phyloP scores from a whole-genome alignment of 768 basidiomycete species.

The Tubosaeta sp. region DNA sequence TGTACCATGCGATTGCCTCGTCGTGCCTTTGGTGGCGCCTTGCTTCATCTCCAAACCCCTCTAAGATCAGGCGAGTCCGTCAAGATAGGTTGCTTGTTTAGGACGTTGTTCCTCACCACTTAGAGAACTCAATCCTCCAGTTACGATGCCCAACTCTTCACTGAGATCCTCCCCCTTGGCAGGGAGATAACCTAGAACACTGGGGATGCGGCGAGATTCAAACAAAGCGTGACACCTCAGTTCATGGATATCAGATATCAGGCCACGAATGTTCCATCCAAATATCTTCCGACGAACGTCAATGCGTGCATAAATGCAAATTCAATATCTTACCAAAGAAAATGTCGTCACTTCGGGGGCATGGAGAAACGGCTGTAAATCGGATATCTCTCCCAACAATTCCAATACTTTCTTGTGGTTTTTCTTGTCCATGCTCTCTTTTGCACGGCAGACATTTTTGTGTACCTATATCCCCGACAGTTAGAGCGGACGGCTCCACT shows the following conservation, averaged over 20 bases:
- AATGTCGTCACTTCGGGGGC: background rate
- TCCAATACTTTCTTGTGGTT: too few species aligned
- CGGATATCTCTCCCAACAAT: background rate
- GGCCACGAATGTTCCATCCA: conserved; percentile 2
- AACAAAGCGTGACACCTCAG: conserved; percentile 8
- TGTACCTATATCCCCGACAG: background rate
- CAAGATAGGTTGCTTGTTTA: background rate
- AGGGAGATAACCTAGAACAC: background rate
- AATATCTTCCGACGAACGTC: conserved; percentile 9
- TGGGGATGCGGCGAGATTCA: background rate
- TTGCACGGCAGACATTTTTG: background rate
- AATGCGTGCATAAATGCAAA: background rate
- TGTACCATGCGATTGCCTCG: conserved; percentile 11
- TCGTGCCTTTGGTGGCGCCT: background rate
- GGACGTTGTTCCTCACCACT: conserved; percentile 6
- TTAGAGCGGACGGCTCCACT: background rate
- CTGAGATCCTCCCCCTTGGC: background rate
- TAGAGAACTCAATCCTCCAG: conserved; percentile 5
- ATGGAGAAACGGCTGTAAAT: conserved; percentile 1
- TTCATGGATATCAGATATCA: conserved; percentile 8
- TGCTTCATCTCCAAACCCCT: conserved; percentile 11
- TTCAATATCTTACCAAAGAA: conserved; percentile 3
- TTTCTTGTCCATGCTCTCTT: background rate
- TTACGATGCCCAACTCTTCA: conserved; percentile 5
- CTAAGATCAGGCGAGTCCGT: background rate